Conservation (phyloP, 805 yeast species). For the Metschnikowia reukaufii region DNA sequence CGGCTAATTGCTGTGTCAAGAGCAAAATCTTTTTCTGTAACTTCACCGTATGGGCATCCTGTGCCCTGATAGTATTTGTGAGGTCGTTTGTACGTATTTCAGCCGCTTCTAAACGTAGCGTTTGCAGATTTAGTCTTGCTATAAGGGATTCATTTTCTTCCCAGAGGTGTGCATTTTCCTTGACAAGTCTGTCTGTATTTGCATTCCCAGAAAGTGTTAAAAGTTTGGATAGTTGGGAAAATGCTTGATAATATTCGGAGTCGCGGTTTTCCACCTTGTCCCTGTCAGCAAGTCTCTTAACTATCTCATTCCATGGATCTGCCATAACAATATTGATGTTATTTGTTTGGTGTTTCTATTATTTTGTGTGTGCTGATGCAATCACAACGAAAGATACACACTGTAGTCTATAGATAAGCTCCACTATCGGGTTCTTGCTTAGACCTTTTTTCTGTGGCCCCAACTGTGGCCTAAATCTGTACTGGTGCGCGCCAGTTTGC, state of each 20-base stretch:
- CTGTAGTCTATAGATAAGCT: no score
- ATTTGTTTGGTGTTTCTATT: neutral
- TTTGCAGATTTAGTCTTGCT: conserved; percentile 25
- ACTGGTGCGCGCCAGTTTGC: neutral
- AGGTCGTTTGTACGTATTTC: conserved; percentile 22
- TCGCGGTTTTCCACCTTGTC: conserved; percentile 36
- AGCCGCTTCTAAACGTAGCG: conserved; percentile 27
- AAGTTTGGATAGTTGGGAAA: conserved; percentile 28
- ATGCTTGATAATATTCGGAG: conserved; percentile 33
- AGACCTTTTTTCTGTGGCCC: neutral
- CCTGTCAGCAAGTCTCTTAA: conserved; percentile 27
- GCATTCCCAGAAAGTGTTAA: conserved; percentile 10
- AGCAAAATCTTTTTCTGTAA: conserved; percentile 21
- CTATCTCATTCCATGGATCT: conserved; percentile 27
- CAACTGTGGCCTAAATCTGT: neutral
- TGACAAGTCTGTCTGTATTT: conserved; percentile 11
- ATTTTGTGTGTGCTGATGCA: neutral
- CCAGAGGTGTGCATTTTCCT: conserved; percentile 22
- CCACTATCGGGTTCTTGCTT: no score
- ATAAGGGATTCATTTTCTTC: conserved; percentile 26
- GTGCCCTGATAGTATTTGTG: conserved; percentile 9
- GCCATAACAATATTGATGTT: conserved; percentile 6
- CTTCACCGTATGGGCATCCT: conserved; percentile 11
- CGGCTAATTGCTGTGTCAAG: conserved; percentile 32
- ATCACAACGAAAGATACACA: neutral